A percentile compares a stretch with the other conserved stretches of the same genome.
Evolutionary conservation across 176 grass and related monocot species (phyloP).

Genomic region (Eleusine indica): DNA sequence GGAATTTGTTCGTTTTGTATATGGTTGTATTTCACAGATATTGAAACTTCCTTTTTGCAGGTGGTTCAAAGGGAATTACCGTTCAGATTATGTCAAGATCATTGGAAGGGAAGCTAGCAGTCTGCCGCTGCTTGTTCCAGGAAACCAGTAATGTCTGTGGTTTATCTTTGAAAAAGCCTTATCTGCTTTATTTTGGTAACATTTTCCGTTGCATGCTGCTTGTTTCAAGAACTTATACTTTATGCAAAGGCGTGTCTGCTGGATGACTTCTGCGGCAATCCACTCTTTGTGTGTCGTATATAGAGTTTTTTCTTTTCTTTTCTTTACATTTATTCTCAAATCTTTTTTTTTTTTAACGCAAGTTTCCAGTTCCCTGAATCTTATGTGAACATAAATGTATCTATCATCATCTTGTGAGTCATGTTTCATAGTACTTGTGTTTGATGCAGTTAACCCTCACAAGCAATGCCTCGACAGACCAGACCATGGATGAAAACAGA

Average conservation of each 20-base stretch:
- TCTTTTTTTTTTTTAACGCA: background rate
- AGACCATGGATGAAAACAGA: conserved; percentile 34
- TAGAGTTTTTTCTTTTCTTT: background rate
- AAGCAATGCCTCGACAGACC: conserved; percentile 37
- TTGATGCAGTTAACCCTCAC: conserved; percentile 39
- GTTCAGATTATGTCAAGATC: conserved; percentile 81
- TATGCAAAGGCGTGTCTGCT: background rate
- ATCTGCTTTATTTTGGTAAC: conserved; percentile 12
- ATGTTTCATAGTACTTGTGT: conserved; percentile 28
- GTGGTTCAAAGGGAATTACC: conserved; percentile 56
- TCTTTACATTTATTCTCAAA: background rate
- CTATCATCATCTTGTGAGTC: background rate
- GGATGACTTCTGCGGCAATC: background rate
- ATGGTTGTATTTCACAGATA: background rate
- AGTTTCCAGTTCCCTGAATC: conserved; percentile 8
- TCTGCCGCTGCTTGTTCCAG: conserved; percentile 76
- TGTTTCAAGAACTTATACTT: conserved; percentile 5
- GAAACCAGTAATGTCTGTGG: conserved; percentile 47
- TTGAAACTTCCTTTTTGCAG: conserved; percentile 45
- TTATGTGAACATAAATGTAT: conserved; percentile 13
- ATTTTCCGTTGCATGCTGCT: conserved; percentile 21
- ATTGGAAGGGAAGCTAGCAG: conserved; percentile 83
- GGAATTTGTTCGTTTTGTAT: conserved; percentile 5
- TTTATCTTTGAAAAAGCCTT: conserved; percentile 33
- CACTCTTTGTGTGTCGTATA: conserved; percentile 1